Evolutionary conservation across 2,329 filamentous ascomycete genomes (phyloP).

Genomic region (Neoascochyta sp.): DNA sequence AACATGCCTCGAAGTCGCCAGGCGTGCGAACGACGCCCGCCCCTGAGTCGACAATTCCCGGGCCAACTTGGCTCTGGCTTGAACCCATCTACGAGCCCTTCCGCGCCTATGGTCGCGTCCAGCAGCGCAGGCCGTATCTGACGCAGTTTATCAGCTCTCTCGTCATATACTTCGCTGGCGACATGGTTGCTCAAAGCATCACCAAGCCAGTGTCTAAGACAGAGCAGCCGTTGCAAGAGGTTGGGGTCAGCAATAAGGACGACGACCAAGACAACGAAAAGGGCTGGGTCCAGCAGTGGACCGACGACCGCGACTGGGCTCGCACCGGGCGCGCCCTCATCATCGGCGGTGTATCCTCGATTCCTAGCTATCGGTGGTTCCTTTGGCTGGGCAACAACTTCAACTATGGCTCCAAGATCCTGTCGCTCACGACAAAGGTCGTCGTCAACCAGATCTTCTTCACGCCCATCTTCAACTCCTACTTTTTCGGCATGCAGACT

Average conservation of each 20-base stretch:
- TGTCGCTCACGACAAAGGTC: constrained; percentile 63
- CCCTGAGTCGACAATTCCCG: constrained; percentile 37
- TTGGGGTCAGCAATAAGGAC: too few relatives aligned
- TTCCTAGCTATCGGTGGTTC: constrained; percentile 81
- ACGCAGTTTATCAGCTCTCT: constrained; percentile 75
- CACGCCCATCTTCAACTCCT: constrained; percentile 61
- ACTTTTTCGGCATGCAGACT: constrained; percentile 52
- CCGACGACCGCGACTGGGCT: constrained; percentile 44
- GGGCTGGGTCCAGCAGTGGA: constrained; percentile 39
- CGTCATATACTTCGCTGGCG: constrained; percentile 74
- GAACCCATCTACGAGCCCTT: constrained; percentile 46
- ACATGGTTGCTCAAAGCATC: constrained; percentile 73
- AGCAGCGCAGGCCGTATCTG: constrained; percentile 68
- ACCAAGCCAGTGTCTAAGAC: constrained; percentile 16
- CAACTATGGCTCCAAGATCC: constrained; percentile 71
- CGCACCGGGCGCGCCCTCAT: constrained; percentile 68
- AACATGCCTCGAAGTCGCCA: constrained; percentile 19
- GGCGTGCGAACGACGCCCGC: constrained; percentile 16
- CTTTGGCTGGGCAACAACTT: constrained; percentile 76
- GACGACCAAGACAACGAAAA: constrained; percentile 18
- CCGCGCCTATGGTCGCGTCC: constrained; percentile 63
- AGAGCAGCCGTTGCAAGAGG: constrained; percentile 1
- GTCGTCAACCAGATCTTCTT: constrained; percentile 74
- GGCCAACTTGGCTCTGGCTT: constrained; percentile 46
- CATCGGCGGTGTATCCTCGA: constrained; percentile 69